These are phyloP conservation scores for Colletotrichum theobromicola DNA, from an alignment of 2,329 filamentous ascomycete species.

Conservation along the genomic window DNA sequence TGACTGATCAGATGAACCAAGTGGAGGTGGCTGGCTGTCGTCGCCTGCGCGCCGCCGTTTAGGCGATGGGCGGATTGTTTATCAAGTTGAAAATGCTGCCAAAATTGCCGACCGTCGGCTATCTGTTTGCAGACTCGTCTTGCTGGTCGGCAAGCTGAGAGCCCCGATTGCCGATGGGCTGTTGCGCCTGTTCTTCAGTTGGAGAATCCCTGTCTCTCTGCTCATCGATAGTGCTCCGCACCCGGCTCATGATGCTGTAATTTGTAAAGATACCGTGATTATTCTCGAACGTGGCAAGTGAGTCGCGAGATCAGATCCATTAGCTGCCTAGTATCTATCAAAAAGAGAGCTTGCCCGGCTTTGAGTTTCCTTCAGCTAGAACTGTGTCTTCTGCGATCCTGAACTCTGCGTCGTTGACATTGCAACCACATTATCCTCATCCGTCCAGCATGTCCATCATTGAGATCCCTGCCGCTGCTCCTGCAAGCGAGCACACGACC, in stretches of 20 bases:
- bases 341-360: neutral
- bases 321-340: neutral
- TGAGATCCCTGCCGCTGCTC: neutral
- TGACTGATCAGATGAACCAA: slow-evolving; percentile 5
- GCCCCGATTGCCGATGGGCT: slow-evolving; percentile 8
- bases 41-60: neutral
- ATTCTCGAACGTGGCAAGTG: neutral
- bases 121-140: neutral
- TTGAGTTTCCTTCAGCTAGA: neutral
- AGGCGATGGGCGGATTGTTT: neutral
- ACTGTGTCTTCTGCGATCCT: neutral
- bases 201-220: neutral
- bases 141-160: slow-evolving; percentile 2
- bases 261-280: neutral
- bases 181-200: neutral
- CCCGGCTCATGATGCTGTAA: neutral
- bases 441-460: slow-evolving; percentile 7
- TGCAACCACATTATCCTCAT: neutral
- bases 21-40: neutral
- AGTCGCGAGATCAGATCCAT: neutral
- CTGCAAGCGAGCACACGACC: neutral
- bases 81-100: neutral
- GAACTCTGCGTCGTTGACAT: neutral
- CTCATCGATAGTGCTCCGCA: neutral
- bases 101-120: slow-evolving; percentile 15